These are phyloP conservation scores for Linnemannia hyalina DNA, from an alignment of 192 early-diverging fungal genomes.

Conservation along the genomic window DNA sequence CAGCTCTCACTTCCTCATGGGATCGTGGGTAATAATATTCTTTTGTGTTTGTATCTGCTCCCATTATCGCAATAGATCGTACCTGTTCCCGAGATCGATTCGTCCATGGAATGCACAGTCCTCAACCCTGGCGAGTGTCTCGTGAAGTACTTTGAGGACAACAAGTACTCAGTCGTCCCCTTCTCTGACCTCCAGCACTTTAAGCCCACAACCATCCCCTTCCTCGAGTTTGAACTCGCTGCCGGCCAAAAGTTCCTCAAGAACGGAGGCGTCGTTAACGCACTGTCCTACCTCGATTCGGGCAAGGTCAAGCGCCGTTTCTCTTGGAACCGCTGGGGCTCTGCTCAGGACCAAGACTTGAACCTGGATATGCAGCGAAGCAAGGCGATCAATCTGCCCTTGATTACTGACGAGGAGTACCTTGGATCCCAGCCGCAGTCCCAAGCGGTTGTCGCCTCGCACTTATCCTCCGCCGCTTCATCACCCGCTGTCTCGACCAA, in stretches of 20 bases:
- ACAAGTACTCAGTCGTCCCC: slow-evolving; percentile 51
- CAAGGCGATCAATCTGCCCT: slow-evolving; percentile 39
- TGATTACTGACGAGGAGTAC: slow-evolving; percentile 42
- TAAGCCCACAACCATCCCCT: slow-evolving; percentile 49
- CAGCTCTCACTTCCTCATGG: slow-evolving; percentile 12
- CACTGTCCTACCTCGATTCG: slow-evolving; percentile 39
- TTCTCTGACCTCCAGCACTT: slow-evolving; percentile 52
- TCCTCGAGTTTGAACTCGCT: slow-evolving; percentile 39
- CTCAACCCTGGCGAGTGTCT: slow-evolving; percentile 50
- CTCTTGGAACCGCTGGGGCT: slow-evolving; percentile 50
- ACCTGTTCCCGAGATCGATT: slow-evolving; percentile 54
- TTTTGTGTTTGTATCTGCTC: neutral
- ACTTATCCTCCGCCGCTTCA: slow-evolving; percentile 10
- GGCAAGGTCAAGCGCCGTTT: slow-evolving; percentile 55
- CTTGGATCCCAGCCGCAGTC: neutral
- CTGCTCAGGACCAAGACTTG: slow-evolving; percentile 43
- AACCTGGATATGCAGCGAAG: slow-evolving; percentile 33
- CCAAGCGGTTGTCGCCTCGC: neutral
- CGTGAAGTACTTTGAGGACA: slow-evolving; percentile 57
- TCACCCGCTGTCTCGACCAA: slow-evolving; percentile 38
- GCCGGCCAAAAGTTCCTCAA: slow-evolving; percentile 55
- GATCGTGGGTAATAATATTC: slow-evolving; percentile 30
- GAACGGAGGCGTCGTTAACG: slow-evolving; percentile 52
- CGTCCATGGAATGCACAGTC: slow-evolving; percentile 43
- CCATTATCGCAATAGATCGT: slow-evolving; percentile 36